A percentile compares a stretch with the other conserved stretches of the same genome.
phyloP scores from a whole-genome alignment of 441 rosid genomes.

The Erodium chrysanthum region DNA sequence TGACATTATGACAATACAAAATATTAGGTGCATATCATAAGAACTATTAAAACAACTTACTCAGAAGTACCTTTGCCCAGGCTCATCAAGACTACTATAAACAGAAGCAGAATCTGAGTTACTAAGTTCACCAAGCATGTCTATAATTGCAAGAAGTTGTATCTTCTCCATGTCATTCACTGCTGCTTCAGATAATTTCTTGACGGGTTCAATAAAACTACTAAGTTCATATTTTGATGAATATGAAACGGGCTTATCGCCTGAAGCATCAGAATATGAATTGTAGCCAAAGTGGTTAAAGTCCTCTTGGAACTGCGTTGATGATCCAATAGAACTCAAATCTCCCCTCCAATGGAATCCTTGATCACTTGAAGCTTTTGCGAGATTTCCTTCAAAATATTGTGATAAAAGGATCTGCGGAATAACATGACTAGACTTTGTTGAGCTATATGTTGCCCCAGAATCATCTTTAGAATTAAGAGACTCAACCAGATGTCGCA shows the following conservation, averaged over 20 bases:
- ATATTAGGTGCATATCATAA: neutral
- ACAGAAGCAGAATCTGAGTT: constrained; percentile 53
- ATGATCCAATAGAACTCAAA: constrained; percentile 32
- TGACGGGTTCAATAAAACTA: constrained; percentile 45
- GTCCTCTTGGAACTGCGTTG: constrained; percentile 37
- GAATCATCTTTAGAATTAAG: constrained; percentile 38
- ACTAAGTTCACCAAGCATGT: constrained; percentile 65
- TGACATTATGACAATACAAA: constrained; percentile 3
- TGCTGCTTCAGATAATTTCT: constrained; percentile 40
- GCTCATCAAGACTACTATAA: constrained; percentile 76
- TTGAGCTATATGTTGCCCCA: constrained; percentile 26
- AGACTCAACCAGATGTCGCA: constrained; percentile 66
- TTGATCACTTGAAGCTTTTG: constrained; percentile 36
- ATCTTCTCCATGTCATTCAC: constrained; percentile 43
- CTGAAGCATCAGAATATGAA: constrained; percentile 31
- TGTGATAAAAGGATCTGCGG: constrained; percentile 58
- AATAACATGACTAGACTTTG: constrained; percentile 27
- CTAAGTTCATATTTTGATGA: constrained; percentile 41
- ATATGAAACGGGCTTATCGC: constrained; percentile 29
- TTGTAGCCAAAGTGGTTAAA: constrained; percentile 26
- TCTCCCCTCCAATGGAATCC: constrained; percentile 59
- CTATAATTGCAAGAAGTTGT: constrained; percentile 62
- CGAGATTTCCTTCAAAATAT: constrained; percentile 59
- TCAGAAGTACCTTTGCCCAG: constrained; percentile 65
- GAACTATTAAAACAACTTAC: constrained; percentile 12